Percentiles rank a stretch among this genome's conserved stretches.
Evolutionary conservation across 495 filamentous ascomycete genomes (phyloP).

Genomic region (Polyplosphaeria fusca): DNA sequence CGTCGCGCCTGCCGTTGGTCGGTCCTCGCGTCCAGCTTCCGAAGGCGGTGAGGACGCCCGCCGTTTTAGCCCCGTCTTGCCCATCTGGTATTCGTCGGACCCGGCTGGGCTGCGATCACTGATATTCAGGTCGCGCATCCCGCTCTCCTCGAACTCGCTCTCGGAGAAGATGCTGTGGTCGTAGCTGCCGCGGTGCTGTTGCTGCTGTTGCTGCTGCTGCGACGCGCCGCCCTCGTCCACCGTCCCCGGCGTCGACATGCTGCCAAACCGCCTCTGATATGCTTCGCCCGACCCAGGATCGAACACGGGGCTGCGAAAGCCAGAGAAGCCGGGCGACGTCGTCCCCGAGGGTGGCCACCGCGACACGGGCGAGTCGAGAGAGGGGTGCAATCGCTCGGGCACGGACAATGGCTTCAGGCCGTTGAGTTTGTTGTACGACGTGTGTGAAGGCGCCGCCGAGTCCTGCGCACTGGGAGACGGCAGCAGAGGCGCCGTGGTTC

Average conservation of each 20-base stretch:
- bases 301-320: constrained; percentile 48
- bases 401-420: constrained; percentile 38
- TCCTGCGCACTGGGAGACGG: constrained; percentile 30
- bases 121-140: constrained; percentile 43
- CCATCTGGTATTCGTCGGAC: constrained; percentile 46
- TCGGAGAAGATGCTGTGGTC: constrained; percentile 64
- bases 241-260: constrained; percentile 46
- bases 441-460: constrained; percentile 13
- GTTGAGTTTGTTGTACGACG: constrained; percentile 33
- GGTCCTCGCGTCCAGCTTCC: constrained; percentile 55
- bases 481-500: constrained; percentile 49
- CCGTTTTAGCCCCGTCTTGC: constrained; percentile 64
- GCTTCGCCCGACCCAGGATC: constrained; percentile 45
- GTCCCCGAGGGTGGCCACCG: constrained; percentile 38
- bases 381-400: constrained; percentile 36
- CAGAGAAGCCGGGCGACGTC: constrained; percentile 36
- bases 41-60: constrained; percentile 73
- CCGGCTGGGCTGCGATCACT: constrained; percentile 45
- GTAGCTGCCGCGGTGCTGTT: constrained; percentile 61
- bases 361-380: constrained; percentile 36
- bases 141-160: constrained; percentile 50
- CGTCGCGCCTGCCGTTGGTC: constrained; percentile 53
- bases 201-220: no score
- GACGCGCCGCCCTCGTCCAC: constrained; percentile 41
- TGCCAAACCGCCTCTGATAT: constrained; percentile 51